A percentile compares a stretch with the other conserved stretches of the same genome.
These are phyloP conservation scores for Suhomyces anneliseae DNA, from an alignment of 1,139 yeast species.

Conservation along the genomic window DNA sequence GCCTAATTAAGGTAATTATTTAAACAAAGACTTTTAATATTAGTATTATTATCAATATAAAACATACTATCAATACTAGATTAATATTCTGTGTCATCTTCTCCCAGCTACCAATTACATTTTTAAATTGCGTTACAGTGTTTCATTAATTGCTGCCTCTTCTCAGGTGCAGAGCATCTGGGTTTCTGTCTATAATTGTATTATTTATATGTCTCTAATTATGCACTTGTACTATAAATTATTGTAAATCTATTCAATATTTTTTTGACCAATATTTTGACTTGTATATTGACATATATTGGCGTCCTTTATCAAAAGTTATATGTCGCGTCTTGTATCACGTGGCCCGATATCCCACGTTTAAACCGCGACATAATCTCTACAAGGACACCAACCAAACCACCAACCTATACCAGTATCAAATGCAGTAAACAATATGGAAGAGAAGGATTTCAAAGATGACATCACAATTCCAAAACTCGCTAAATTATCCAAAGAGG, in stretches of 20 bases:
- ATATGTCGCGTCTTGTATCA: not conserved
- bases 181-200: not conserved
- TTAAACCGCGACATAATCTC: not conserved
- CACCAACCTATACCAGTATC: not conserved
- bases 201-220: slow-evolving; percentile 1
- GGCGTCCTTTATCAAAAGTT: no score
- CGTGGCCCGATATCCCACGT: slow-evolving; percentile 7
- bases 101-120: no score
- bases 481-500: slow-evolving; percentile 38
- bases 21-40: no score
- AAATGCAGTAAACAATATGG: slow-evolving; percentile 11
- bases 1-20: not conserved
- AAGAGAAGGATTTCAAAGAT: slow-evolving; percentile 2
- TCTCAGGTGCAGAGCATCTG: not conserved
- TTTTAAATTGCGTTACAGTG: no score
- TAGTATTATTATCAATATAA: no score
- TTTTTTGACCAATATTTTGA: no score
- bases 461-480: slow-evolving; percentile 12
- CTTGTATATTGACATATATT: no score
- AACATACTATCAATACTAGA: no score
- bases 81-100: no score
- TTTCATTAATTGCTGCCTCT: not conserved
- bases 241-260: not conserved
- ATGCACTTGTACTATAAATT: not conserved
- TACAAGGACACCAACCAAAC: not conserved